Evolutionary conservation across 2,329 filamentous ascomycete species (phyloP).

Genomic region (Fusarium subtropicale): DNA sequence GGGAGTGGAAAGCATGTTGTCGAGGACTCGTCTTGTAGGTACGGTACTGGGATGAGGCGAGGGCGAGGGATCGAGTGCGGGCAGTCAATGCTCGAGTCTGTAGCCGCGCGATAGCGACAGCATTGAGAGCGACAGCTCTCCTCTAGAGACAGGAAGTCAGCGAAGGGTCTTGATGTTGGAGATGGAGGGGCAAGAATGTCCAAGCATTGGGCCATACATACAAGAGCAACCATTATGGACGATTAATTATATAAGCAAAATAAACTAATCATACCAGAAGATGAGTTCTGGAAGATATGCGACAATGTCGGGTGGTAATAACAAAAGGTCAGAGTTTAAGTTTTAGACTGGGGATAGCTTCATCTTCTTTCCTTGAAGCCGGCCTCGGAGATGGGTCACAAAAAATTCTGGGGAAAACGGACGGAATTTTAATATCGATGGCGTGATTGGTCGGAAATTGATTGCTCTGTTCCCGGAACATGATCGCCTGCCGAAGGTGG

Average conservation of each 20-base stretch:
- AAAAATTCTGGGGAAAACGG: constrained; percentile 26
- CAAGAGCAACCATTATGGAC: constrained; percentile 27
- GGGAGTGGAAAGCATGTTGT: constrained; percentile 65
- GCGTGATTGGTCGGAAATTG: constrained; percentile 17
- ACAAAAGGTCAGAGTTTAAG: constrained; percentile 14
- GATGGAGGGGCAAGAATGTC: background rate
- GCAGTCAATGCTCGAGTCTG: constrained; percentile 16
- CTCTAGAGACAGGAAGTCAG: constrained; percentile 10
- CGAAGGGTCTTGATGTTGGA: background rate
- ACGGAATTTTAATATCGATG: constrained; percentile 17
- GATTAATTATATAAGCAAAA: background rate
- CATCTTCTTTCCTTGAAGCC: constrained; percentile 25
- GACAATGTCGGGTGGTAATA: background rate
- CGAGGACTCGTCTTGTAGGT: constrained; percentile 25
- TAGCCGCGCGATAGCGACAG: constrained; percentile 12
- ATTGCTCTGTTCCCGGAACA: constrained; percentile 6
- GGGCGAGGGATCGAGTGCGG: constrained; percentile 27
- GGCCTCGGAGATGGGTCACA: constrained; percentile 35
- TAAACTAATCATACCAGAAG: constrained; percentile 2
- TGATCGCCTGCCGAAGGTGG: constrained; percentile 30
- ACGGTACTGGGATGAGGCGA: constrained; percentile 26
- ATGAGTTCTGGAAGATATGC: background rate
- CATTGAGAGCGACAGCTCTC: constrained; percentile 36
- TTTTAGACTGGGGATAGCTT: constrained; percentile 33
- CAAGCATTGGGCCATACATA: constrained; percentile 2